These are phyloP conservation scores for Metarhizium sp. DNA, from an alignment of 2,329 filamentous ascomycete genomes.

Conservation along the genomic window DNA sequence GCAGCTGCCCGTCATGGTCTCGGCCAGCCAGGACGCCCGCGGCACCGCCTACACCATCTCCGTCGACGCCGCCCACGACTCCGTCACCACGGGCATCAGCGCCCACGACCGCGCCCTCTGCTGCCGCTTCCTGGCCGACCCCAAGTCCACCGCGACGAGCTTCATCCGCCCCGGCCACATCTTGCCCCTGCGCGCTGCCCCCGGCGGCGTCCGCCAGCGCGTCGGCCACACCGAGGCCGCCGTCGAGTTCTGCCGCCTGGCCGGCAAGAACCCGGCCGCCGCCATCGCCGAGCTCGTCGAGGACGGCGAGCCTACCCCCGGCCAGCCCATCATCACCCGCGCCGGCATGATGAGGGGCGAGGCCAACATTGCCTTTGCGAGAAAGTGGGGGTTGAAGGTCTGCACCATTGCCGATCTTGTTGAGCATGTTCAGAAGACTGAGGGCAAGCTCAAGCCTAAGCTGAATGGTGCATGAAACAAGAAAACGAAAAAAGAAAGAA, in stretches of 20 bases:
- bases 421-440: conserved; percentile 64
- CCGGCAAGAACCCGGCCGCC: conserved; percentile 66
- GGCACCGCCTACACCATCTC: conserved; percentile 89
- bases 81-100: conserved; percentile 80
- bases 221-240: conserved; percentile 89
- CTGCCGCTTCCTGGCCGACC: conserved; percentile 67
- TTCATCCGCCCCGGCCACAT: conserved; percentile 86
- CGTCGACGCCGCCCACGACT: conserved; percentile 66
- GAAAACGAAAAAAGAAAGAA: not conserved
- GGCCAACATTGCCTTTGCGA: conserved; percentile 79
- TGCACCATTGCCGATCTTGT: conserved; percentile 93
- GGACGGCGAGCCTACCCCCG: conserved; percentile 65
- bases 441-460: conserved; percentile 46
- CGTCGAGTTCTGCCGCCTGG: conserved; percentile 78
- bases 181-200: conserved; percentile 69
- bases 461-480: conserved; percentile 21
- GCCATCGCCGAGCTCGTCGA: conserved; percentile 91
- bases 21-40: conserved; percentile 65
- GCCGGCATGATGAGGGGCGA: conserved; percentile 90
- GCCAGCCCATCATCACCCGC: conserved; percentile 53
- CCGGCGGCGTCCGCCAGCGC: conserved; percentile 72
- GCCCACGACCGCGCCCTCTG: conserved; percentile 80
- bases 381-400: conserved; percentile 80
- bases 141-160: conserved; percentile 41
- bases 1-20: conserved; percentile 83